Percentiles rank a stretch among this genome's conserved stretches.
phyloP scores from a whole-genome alignment of 768 basidiomycete species.

The Xerocomus spinulosus region DNA sequence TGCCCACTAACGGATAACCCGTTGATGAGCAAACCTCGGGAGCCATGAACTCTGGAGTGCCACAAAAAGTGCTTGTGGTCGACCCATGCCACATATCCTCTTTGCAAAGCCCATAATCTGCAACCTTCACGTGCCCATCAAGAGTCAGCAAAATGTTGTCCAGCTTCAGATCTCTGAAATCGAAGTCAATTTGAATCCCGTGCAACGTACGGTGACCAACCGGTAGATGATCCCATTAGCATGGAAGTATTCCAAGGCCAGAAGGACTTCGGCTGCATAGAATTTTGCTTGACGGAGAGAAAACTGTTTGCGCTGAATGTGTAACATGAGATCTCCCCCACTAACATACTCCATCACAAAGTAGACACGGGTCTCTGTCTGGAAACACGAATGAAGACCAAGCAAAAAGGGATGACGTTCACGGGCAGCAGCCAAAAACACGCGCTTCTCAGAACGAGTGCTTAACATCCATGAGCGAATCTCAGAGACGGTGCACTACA shows the following conservation, averaged over 20 bases:
- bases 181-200: not conserved
- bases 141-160: slow-evolving; percentile 96
- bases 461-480: slow-evolving; percentile 37
- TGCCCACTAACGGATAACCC: not conserved
- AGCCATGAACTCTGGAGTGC: slow-evolving; percentile 99
- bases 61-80: slow-evolving; percentile 98
- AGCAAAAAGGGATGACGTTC: slow-evolving; percentile 98
- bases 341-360: slow-evolving; percentile 99
- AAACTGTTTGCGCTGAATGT: slow-evolving; percentile 99
- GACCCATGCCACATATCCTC: slow-evolving; percentile 98
- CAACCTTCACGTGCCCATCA: slow-evolving; percentile 98
- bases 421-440: slow-evolving; percentile 93
- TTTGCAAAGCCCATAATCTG: slow-evolving; percentile 98
- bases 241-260: slow-evolving; percentile 98
- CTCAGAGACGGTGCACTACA: not conserved
- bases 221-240: slow-evolving; percentile 98
- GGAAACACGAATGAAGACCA: slow-evolving; percentile 97
- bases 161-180: slow-evolving; percentile 86
- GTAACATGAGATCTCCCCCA: slow-evolving; percentile 98
- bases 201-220: slow-evolving; percentile 39
- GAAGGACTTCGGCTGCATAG: slow-evolving; percentile 93
- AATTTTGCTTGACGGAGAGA: slow-evolving; percentile 98
- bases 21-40: slow-evolving; percentile 69
- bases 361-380: slow-evolving; percentile 98
- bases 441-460: slow-evolving; percentile 98